These are phyloP conservation scores for Zea luxurians DNA, from an alignment of 176 grass and related monocot genomes.

Conservation along the genomic window DNA sequence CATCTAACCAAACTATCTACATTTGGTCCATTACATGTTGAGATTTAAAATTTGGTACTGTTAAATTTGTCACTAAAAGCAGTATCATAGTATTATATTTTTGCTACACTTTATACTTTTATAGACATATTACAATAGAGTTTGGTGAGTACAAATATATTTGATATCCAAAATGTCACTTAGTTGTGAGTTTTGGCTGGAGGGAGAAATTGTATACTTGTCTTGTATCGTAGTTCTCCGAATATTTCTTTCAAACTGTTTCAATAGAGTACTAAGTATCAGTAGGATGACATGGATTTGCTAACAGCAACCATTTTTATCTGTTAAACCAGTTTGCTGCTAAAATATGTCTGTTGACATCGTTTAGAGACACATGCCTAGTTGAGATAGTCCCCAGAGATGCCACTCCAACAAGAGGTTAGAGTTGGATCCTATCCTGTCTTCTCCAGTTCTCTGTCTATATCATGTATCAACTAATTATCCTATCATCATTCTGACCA, in stretches of 20 bases:
- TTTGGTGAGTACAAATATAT: background rate
- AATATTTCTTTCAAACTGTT: constrained; percentile 9
- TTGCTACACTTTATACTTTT: background rate
- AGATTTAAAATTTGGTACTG: background rate
- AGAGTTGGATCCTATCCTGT: constrained; percentile 10
- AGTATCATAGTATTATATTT: background rate
- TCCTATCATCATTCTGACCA: background rate
- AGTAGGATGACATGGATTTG: constrained; percentile 2
- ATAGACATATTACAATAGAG: background rate
- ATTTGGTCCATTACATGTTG: background rate
- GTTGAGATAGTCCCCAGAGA: constrained; percentile 93
- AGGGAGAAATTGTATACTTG: constrained; percentile 7
- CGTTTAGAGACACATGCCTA: constrained; percentile 91
- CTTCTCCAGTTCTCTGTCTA: constrained; percentile 13
- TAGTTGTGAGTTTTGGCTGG: constrained; percentile 1
- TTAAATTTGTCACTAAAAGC: background rate
- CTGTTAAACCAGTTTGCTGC: constrained; percentile 68
- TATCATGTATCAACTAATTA: background rate
- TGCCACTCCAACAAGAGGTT: constrained; percentile 77
- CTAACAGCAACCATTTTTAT: constrained; percentile 30
- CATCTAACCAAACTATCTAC: background rate
- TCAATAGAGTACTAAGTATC: constrained; percentile 11
- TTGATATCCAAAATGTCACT: background rate
- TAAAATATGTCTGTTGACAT: constrained; percentile 92
- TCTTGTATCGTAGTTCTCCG: constrained; percentile 25